Evolutionary conservation across 2,329 filamentous ascomycete genomes (phyloP), one percentile per base, ranked within the genome.

Genomic region (Fusarium fujikuroi): DNA sequence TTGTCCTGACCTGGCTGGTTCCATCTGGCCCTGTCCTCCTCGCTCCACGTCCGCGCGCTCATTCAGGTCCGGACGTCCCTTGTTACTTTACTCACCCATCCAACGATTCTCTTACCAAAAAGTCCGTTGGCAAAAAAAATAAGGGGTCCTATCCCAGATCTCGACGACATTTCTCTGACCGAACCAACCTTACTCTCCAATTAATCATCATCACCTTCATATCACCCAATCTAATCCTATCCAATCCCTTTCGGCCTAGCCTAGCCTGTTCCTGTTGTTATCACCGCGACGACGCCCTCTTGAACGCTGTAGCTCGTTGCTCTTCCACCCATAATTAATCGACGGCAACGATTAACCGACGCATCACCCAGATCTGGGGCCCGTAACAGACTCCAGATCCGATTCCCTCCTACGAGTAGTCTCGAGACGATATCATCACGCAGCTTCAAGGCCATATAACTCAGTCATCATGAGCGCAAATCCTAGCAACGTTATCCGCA

Each of bases 401-500:
- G 56, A 63, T 46, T 59, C 39, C 36, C 44, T 61, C 23, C 44
- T 49, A 60, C 61, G 47, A 70, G 66, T 43, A 44, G 46, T 66
- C 60, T 62, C 63, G 53, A 70, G 34, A 70, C 64, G 28, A 40
- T 52, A 61, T 57, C 61, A 30, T 54, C 57, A 65, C 63, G 42
- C 60, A 63, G 37, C 58, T 49, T 73, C 54, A 46, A 63, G 43
- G 40, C 47, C 62, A 66, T 66, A 73, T 46, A 66, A 59, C 70
- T 60, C 40, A 70, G 72, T 69, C 75, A 81, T 75, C 72, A 87
- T 87, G 86, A 83, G 81, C 75, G 78, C 81, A 76, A 86, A 81
- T 77, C 80, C 83, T 61, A 83, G 87, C 76, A 89, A 90, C 80
- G 89, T 90, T 69, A 91, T 91, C 84, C 87, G 89, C 85, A 91